Base-by-base conservation (phyloP, 164 flowering plant species). In the Paratinospora sagittata region DNA sequence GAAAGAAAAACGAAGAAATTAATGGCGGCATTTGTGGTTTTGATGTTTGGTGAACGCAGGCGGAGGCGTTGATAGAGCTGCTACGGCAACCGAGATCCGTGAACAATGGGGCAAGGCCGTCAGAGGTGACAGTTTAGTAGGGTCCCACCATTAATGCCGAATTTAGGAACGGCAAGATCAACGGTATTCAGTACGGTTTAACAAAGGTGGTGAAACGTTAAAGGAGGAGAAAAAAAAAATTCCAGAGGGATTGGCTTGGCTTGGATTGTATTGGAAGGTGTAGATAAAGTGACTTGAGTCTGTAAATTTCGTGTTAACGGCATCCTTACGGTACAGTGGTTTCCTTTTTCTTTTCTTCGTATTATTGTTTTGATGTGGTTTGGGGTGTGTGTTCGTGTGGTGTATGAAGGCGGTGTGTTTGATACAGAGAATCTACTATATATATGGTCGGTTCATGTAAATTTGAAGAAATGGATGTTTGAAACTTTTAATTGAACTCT, bases 81-180 rank as follows among this genome's bases (percentile, higher is more conserved):
- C 85, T 93, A 72, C 82, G 96, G 88, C 91, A 84, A 81, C 93
- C 94, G 69, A 88, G 96, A 88, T 84, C 96, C 85, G 87, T 84
- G 74, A 81, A 78, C 83, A 67, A 24, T 80, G 90, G 81, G 74
- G 90, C 85, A 37, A 75, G 81, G 68, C 23, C 85, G 21, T 81
- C 87, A 24, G 82, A 81, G 49, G 76, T 73, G 78, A 80, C 88
- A 69, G 83, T 58, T 21, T 86, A 70, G 60, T 0, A n/a, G 24
- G 61, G 45, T 8, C 45, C 47, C 47, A 43, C 14, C 19, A 47
- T 30, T 30, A 2, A 30, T 30, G 55, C 16, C 17, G 55, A 47
- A 47, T 47, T 47, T 14, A 19, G 55, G 19, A 11, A 19, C 5
- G 19, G 11, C 3, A 19, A 47, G 14, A 47, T 47, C 19, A 47